These are phyloP conservation scores for Diaporthe capsici DNA, from an alignment of 2,329 filamentous ascomycete genomes.

Conservation along the genomic window DNA sequence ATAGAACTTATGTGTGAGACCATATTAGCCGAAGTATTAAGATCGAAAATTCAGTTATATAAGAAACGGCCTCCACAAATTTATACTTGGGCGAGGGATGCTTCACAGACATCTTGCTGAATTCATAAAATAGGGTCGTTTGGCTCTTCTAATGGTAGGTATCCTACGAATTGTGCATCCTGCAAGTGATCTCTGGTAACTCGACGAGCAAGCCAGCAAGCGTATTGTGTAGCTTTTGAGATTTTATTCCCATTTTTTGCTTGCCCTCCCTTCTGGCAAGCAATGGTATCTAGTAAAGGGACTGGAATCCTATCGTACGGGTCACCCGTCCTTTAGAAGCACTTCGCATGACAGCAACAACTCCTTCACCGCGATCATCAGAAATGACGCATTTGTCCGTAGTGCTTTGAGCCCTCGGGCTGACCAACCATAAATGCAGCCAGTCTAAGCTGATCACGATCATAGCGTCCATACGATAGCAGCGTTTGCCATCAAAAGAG, in stretches of 20 bases:
- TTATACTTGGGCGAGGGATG: too few species aligned
- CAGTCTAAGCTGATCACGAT: not conserved
- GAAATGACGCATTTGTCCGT: not conserved
- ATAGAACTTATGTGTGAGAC: not conserved
- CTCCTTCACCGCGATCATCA: not conserved
- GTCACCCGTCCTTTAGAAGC: not conserved
- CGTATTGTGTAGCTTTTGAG: not conserved
- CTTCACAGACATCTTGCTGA: too few species aligned
- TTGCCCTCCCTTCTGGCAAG: not conserved
- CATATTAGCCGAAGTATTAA: not conserved
- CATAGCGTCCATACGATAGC: not conserved
- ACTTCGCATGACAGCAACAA: not conserved
- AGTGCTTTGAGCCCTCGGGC: not conserved
- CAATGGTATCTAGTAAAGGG: conserved; percentile 3
- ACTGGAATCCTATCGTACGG: too few species aligned
- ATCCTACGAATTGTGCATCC: not conserved
- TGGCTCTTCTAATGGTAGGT: not conserved
- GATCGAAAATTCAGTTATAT: not conserved
- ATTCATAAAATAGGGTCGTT: too few species aligned
- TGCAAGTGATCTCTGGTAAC: not conserved
- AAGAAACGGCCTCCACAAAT: not conserved
- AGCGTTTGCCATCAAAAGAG: not conserved
- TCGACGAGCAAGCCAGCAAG: not conserved
- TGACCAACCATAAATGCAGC: not conserved
- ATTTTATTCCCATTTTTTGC: not conserved